Evolutionary conservation across 2,329 filamentous ascomycete species (phyloP).

Genomic region (Diaporthe vexans): DNA sequence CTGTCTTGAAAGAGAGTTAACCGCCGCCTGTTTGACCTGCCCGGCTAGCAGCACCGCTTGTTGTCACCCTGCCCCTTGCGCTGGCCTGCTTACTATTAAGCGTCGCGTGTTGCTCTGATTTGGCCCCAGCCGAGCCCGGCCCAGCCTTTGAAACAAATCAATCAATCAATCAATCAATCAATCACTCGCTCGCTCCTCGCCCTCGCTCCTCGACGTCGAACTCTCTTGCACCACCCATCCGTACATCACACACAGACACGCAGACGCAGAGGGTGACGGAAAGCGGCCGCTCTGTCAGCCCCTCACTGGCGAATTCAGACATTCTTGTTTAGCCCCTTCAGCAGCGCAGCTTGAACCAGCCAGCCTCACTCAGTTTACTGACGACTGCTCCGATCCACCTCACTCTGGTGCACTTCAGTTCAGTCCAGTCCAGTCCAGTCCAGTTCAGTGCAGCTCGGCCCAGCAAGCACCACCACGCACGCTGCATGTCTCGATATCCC

Average conservation of each 20-base stretch:
- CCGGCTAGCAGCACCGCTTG: background rate
- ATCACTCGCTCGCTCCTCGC: slow-evolving; percentile 16
- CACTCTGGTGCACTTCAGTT: background rate
- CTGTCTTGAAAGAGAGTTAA: too few relatives aligned
- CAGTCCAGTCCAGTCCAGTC: too few relatives aligned
- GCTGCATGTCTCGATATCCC: slow-evolving; percentile 31
- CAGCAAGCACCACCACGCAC: background rate
- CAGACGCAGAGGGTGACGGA: slow-evolving; percentile 17
- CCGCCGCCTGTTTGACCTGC: slow-evolving; percentile 5
- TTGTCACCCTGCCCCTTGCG: slow-evolving; percentile 4
- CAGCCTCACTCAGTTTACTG: background rate
- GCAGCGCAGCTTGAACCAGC: background rate
- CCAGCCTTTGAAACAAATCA: slow-evolving; percentile 33
- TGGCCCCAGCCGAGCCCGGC: slow-evolving; percentile 25
- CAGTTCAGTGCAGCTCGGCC: background rate
- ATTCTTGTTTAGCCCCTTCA: background rate
- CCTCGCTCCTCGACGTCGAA: slow-evolving; percentile 21
- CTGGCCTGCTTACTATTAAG: background rate
- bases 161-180: slow-evolving; percentile 5
- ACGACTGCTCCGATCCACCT: background rate
- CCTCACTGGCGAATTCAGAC: background rate
- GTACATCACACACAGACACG: background rate
- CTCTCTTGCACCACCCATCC: slow-evolving; percentile 5
- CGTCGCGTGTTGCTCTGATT: slow-evolving; percentile 1
- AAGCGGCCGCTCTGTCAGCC: slow-evolving; percentile 1